Conservation (phyloP, 106 monocot species). For the Dendrobium chrysotoxum region DNA sequence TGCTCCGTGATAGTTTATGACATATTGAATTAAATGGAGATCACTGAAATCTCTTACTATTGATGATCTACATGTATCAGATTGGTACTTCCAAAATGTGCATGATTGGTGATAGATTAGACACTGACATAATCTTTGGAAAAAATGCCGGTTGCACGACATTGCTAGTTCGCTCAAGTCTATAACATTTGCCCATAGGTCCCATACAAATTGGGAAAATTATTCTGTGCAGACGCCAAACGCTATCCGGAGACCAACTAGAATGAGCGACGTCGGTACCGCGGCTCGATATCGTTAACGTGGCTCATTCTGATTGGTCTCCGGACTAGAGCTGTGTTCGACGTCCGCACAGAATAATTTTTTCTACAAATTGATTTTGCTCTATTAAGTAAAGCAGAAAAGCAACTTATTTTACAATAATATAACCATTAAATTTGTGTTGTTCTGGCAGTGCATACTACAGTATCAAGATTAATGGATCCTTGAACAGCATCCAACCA, state of each 20-base stretch:
- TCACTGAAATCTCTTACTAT: too few species aligned
- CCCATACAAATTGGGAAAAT: too few species aligned
- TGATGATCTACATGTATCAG: constrained; percentile 30
- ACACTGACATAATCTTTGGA: constrained; percentile 85
- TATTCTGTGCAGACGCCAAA: too few species aligned
- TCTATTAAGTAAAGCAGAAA: background rate
- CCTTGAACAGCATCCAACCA: constrained; percentile 48
- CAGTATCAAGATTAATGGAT: constrained; percentile 42
- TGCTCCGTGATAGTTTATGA: too few species aligned
- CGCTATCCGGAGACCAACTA: too few species aligned
- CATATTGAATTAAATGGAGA: too few species aligned
- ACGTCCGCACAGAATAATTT: too few species aligned
- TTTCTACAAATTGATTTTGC: background rate
- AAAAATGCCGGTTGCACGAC: constrained; percentile 78
- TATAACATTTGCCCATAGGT: background rate
- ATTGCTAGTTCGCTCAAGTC: constrained; percentile 82
- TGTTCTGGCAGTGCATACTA: constrained; percentile 43
- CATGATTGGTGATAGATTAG: constrained; percentile 86
- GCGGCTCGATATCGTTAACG: too few species aligned
- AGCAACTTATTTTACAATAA: background rate
- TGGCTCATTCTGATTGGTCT: too few species aligned
- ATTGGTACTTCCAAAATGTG: constrained; percentile 72
- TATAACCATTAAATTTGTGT: background rate
- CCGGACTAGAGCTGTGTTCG: too few species aligned
- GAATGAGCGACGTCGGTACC: too few species aligned